These are phyloP conservation scores for Brachypodium distachyon DNA, from an alignment of 202 grass and related monocot genomes.

Conservation along the genomic window DNA sequence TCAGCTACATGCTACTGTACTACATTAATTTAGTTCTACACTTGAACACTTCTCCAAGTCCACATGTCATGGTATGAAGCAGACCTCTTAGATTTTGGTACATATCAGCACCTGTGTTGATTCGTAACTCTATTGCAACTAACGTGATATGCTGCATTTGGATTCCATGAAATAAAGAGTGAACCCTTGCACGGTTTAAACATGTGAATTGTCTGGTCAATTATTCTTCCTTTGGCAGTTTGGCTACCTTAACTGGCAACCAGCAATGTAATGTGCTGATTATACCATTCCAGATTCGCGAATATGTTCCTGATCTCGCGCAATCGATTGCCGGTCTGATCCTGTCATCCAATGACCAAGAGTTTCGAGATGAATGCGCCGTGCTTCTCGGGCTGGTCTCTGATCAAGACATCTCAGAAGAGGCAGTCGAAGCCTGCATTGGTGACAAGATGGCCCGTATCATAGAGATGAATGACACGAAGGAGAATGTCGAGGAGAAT, in stretches of 20 bases:
- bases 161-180: background rate
- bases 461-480: slow-evolving; percentile 65
- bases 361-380: slow-evolving; percentile 59
- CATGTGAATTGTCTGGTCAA: background rate
- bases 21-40: background rate
- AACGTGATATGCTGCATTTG: background rate
- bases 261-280: background rate
- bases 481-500: slow-evolving; percentile 24
- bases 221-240: background rate
- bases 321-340: slow-evolving; percentile 62
- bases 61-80: background rate
- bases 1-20: background rate
- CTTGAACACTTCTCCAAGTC: background rate
- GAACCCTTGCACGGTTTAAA: background rate
- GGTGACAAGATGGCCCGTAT: slow-evolving; percentile 50
- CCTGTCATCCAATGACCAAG: slow-evolving; percentile 56
- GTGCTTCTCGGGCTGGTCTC: slow-evolving; percentile 58
- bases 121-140: background rate
- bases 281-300: slow-evolving; percentile 40
- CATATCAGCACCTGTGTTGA: background rate
- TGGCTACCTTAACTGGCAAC: background rate
- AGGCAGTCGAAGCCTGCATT: slow-evolving; percentile 46
- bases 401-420: slow-evolving; percentile 30
- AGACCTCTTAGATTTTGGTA: background rate
- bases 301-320: slow-evolving; percentile 66